phyloP scores from a whole-genome alignment of 2,329 filamentous ascomycete species.

The Elsinoe batatas region DNA sequence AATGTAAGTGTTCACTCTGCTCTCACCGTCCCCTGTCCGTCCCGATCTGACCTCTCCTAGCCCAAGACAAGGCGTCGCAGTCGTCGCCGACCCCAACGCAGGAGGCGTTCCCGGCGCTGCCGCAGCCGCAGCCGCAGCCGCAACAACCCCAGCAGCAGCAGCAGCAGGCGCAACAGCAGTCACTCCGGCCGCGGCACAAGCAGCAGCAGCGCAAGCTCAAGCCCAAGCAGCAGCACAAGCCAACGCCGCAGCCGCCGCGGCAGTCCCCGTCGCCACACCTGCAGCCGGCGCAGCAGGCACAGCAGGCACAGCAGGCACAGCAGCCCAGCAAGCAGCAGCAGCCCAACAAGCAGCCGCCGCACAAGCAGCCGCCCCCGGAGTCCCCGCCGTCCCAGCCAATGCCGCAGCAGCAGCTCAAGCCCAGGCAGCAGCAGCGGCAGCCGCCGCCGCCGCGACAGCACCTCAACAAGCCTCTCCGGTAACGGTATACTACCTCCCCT shows the following conservation, averaged over 20 bases:
- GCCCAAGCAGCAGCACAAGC: conserved; percentile 9
- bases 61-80: conserved; percentile 7
- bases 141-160: neutral
- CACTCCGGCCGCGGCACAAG: neutral
- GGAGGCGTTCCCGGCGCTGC: neutral
- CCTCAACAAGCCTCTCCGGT: neutral
- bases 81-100: conserved; percentile 14
- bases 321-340: neutral
- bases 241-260: conserved; percentile 6
- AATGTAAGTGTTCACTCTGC: neutral
- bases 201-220: neutral
- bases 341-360: neutral
- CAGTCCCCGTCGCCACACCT: neutral
- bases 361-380: conserved; percentile 2
- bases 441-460: neutral
- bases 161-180: neutral
- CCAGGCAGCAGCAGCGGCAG: neutral
- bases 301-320: neutral
- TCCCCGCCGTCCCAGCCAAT: neutral
- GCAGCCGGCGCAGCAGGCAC: neutral
- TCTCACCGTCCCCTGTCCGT: neutral
- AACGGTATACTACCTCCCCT: conserved; percentile 2
- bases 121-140: neutral
- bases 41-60: neutral
- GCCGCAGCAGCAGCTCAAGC: neutral